Base-by-base conservation (phyloP, 495 filamentous ascomycete genomes). In the Aspergillus incahuasiensis region DNA sequence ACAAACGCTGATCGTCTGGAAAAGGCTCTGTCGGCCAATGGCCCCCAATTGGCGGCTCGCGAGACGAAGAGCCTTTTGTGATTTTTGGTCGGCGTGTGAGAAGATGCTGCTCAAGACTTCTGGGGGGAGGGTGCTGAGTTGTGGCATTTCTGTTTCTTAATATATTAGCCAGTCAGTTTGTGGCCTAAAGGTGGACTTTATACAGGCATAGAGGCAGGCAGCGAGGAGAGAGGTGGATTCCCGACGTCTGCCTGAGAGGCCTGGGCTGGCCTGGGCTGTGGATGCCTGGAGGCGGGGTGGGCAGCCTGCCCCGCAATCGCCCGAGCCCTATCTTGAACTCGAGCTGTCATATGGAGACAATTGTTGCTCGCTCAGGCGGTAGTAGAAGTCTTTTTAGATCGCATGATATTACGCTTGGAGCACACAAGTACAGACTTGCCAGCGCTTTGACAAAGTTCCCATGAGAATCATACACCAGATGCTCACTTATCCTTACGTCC, bases 71-170 rank as follows among this genome's bases (percentile, higher is more conserved):
- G 42, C 25, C 0, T 49, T 43, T 19, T 35, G 41, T 6, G 53
- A 53, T 24, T 19, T 7, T 34, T 30, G 21, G 20, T 56, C 48
- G 0, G 48, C 43, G 16, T 21, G 48, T 8, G 7, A 49, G 38
- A 52, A 49, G 19, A 56, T 30, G 25, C 24, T 40, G 19, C 48
- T 18, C 4, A 60, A 18, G 11, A 60, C 42, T 39, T 60, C 58
- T 3, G 15, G 20, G 15, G 57, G 57, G n/a, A 60, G 47, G 2
- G 25, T 6, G 16, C 13, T 15, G 0, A 57, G 13, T 9, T 8
- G 19, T 1, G 47, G 0, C 47, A 57, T 57, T n/a, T 48, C 21
- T 52, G 35, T 28, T 12, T 22, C 19, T 4, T 6, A 22, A 28
- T 28, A 4, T 28, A 28, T 28, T 28, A 28, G 3, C 25, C 25